Evolutionary conservation across 768 basidiomycete species (phyloP).

Genomic region (Austroboletus eburneus): DNA sequence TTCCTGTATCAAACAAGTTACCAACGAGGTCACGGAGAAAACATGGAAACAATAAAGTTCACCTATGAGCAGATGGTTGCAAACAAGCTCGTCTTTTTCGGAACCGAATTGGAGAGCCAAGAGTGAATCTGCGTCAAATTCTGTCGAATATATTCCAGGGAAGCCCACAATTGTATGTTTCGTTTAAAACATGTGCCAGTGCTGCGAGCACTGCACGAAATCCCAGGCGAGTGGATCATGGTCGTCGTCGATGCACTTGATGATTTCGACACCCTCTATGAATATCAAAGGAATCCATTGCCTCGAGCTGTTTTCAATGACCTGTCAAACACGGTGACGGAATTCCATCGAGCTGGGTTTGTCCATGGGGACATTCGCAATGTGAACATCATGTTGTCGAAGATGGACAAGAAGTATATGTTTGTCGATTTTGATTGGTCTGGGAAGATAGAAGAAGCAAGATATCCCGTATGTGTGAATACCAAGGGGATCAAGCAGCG

Average conservation of each 20-base stretch:
- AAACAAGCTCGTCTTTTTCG: background rate
- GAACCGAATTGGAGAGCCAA: background rate
- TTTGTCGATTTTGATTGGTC: slow-evolving; percentile 32
- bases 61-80: background rate
- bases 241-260: background rate
- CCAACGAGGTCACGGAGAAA: background rate
- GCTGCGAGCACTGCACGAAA: background rate
- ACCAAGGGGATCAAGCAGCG: background rate
- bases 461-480: slow-evolving; percentile 19
- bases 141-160: background rate
- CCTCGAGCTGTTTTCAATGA: background rate
- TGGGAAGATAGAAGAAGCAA: slow-evolving; percentile 13
- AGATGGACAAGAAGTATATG: slow-evolving; percentile 2
- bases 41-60: background rate
- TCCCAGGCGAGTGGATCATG: background rate
- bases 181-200: background rate
- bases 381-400: slow-evolving; percentile 20
- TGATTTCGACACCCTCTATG: background rate
- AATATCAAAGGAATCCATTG: background rate
- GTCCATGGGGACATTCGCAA: slow-evolving; percentile 25
- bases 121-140: background rate
- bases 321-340: background rate
- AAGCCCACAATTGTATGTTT: background rate
- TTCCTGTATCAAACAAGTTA: background rate
- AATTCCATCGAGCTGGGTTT: slow-evolving; percentile 11